Evolutionary conservation across 352 stramenopile genomes (phyloP), one percentile per base, ranked within the genome.

Genomic region (Phytophthora palmivora): DNA sequence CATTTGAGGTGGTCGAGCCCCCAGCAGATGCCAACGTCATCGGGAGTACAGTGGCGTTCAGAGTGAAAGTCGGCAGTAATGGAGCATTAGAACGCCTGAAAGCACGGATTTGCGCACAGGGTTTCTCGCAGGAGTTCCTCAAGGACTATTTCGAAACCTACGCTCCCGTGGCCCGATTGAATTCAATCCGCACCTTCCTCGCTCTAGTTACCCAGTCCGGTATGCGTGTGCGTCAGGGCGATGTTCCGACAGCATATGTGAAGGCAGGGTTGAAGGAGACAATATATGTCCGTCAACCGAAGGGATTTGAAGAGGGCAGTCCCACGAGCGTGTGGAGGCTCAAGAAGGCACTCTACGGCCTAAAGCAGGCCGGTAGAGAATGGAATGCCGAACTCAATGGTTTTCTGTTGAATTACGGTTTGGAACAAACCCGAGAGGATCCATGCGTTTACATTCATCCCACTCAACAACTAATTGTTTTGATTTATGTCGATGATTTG

Each of bases 101-200:
- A 32, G 54, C 62, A 42, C 54, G 62, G 11, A 38, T 66, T 36
- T 54, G 60, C 24, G 52, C 38, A 11, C 33, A 69, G 39, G 52
- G 60, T 3, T 56, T 67, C 10, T 46, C 50, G 1, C 58, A 66
- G 43, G 57, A 65, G 14, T 67, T 56, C 9, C 6, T 62, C 0
- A 67, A 67, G 12, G 36, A 19, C 21, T 58, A 48, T 24, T 65
- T 54, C 22, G 57, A 59, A 21, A 65, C 57, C 0, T 49, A 65
- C n/a, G 47, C 30, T 28, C 36, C 28, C 2, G 50, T 67, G 33
- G 49, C 34, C n/a, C 33, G 21, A 21, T 38, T 67, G 12, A 67
- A 56, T 34, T 63, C 45, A 7, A 68, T 63, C 30, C 59, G 36
- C 8, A 30, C 41, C 4, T 62, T 63, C 21, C 4, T 68, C 6